phyloP scores from a whole-genome alignment of 1,284 basidiomycete genomes.

The Rhizoctonia solani region DNA sequence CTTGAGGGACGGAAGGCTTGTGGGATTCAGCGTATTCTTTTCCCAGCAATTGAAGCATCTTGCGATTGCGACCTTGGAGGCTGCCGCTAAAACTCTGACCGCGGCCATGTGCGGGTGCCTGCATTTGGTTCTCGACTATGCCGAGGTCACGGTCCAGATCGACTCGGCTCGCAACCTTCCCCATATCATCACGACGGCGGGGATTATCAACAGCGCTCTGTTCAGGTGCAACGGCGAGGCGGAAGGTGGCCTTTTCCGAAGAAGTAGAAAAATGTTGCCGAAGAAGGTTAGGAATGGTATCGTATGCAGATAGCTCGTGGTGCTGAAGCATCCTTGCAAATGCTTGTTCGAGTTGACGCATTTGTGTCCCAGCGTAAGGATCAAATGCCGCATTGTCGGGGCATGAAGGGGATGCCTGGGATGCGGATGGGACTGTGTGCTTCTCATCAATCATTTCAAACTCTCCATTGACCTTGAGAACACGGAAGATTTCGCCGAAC shows the following conservation, averaged over 20 bases:
- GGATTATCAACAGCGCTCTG: not conserved
- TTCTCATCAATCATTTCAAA: slow-evolving; percentile 33
- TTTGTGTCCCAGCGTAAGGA: not conserved
- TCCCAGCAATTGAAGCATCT: slow-evolving; percentile 27
- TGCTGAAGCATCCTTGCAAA: slow-evolving; percentile 26
- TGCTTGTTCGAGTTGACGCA: slow-evolving; percentile 17
- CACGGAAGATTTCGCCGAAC: slow-evolving; percentile 31
- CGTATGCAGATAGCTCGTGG: slow-evolving; percentile 25
- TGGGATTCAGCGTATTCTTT: slow-evolving; percentile 26
- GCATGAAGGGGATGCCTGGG: slow-evolving; percentile 5
- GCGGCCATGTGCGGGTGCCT: not conserved
- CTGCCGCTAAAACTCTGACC: not conserved
- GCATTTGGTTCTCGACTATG: not conserved
- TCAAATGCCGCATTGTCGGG: slow-evolving; percentile 4
- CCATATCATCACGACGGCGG: slow-evolving; percentile 14
- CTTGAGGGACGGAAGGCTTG: slow-evolving; percentile 13
- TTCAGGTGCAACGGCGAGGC: slow-evolving; percentile 21
- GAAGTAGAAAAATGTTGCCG: slow-evolving; percentile 15
- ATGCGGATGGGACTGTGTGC: slow-evolving; percentile 13
- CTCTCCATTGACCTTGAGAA: slow-evolving; percentile 31
- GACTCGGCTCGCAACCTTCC: not conserved
- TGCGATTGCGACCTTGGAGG: slow-evolving; percentile 2
- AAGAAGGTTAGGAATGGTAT: slow-evolving; percentile 21
- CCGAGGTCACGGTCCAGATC: slow-evolving; percentile 15
- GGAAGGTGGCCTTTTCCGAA: slow-evolving; percentile 25